phyloP scores from a whole-genome alignment of 495 filamentous ascomycete species.

The Trichoderma virens region DNA sequence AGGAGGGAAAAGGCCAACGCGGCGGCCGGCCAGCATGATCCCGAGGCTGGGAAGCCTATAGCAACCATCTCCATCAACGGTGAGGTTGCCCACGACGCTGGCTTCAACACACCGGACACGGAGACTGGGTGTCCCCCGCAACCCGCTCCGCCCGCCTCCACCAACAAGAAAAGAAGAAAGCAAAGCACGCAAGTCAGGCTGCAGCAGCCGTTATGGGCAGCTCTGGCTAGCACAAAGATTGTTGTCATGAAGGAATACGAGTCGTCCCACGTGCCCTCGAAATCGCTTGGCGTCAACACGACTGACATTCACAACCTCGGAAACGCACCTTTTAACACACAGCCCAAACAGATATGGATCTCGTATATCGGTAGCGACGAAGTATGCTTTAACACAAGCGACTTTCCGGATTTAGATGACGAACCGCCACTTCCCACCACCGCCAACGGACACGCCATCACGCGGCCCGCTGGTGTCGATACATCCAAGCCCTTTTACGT shows the following conservation, averaged over 20 bases:
- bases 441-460: neutral
- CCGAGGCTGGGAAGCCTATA: slow-evolving; percentile 38
- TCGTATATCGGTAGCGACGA: slow-evolving; percentile 74
- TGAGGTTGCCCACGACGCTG: slow-evolving; percentile 25
- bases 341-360: slow-evolving; percentile 79
- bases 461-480: slow-evolving; percentile 43
- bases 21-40: slow-evolving; percentile 28
- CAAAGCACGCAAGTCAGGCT: slow-evolving; percentile 84
- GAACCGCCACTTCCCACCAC: slow-evolving; percentile 11
- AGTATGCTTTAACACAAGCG: slow-evolving; percentile 73
- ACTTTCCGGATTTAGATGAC: slow-evolving; percentile 37
- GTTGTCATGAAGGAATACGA: slow-evolving; percentile 90
- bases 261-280: slow-evolving; percentile 66
- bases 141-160: slow-evolving; percentile 25
- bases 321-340: slow-evolving; percentile 61
- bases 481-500: slow-evolving; percentile 73
- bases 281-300: slow-evolving; percentile 65
- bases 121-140: slow-evolving; percentile 28
- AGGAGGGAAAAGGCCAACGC: slow-evolving; percentile 39
- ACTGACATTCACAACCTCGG: slow-evolving; percentile 75
- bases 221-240: slow-evolving; percentile 87
- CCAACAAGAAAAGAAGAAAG: slow-evolving; percentile 75
- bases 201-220: slow-evolving; percentile 89
- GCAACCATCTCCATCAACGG: neutral
- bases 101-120: slow-evolving; percentile 38